These are phyloP conservation scores for Lentinus tigrinus DNA, from an alignment of 768 basidiomycete genomes.

Conservation along the genomic window DNA sequence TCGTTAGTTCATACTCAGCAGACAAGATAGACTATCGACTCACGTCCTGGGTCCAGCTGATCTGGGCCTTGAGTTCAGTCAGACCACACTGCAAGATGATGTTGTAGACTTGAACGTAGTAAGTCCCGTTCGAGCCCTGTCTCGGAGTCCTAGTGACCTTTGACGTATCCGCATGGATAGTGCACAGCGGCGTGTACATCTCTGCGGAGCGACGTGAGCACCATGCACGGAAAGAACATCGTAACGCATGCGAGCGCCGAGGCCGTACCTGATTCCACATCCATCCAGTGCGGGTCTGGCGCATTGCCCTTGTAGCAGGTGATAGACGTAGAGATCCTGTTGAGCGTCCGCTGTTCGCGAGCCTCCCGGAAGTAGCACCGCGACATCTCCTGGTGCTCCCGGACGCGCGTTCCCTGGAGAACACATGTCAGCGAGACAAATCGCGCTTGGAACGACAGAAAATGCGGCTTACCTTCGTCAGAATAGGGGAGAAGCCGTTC, in stretches of 20 bases:
- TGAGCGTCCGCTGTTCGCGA: conserved; percentile 6
- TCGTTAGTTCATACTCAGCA: not conserved
- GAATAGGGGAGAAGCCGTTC: conserved; percentile 8
- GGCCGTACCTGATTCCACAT: conserved; percentile 32
- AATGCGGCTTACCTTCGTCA: conserved; percentile 21
- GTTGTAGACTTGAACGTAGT: conserved; percentile 35
- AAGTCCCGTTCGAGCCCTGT: conserved; percentile 10
- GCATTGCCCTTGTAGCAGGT: conserved; percentile 32
- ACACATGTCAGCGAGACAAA: not conserved
- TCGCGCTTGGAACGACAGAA: too few species aligned
- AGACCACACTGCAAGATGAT: conserved; percentile 44
- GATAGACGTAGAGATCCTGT: conserved; percentile 25
- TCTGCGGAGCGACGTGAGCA: conserved; percentile 18
- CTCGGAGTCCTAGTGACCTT: conserved; percentile 11
- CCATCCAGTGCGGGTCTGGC: conserved; percentile 33
- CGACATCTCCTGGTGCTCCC: not conserved
- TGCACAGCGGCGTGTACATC: conserved; percentile 36
- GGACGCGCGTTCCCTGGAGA: not conserved
- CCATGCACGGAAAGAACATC: not conserved
- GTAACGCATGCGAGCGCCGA: too few species aligned
- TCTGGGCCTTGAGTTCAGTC: conserved; percentile 46
- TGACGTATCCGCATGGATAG: conserved; percentile 33
- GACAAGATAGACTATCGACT: too few species aligned
- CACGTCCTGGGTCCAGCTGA: conserved; percentile 42
- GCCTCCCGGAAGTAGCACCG: not conserved